Base-by-base conservation (phyloP, 305 asterid genomes). In the Fraxinus latifolia region DNA sequence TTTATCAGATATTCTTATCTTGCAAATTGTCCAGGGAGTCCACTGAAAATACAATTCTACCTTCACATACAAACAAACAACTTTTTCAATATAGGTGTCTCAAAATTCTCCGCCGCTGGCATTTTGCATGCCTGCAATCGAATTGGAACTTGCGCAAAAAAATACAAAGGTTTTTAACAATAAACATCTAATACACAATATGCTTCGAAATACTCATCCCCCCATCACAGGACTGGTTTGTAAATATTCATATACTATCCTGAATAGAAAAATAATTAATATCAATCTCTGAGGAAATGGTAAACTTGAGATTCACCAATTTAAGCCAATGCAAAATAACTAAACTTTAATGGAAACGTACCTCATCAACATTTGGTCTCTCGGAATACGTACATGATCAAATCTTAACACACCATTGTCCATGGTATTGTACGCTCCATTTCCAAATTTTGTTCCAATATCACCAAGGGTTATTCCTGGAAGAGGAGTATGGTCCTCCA, bases 321-420 rank as follows among this genome's bases (percentile, higher is more conserved):
- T 74, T 71, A 55, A 47, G 23, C 37, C 27, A 62, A 68, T 23
- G 55, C 27, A 84, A 75, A 83, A 17, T 73, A 80, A 55, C 55
- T 55, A 82, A 31, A 75, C 37, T 34, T 19, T 27, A 80, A 84
- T 36, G 12, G 77, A 3, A 21, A 79, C 89, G 81, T 68, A 93
- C 99, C 94, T 93, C 99, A 94, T 94, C 88, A 96, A 84, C 99
- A 96, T 93, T 88, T 96, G 99, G 89, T 86, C 82, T 88, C 99
- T 93, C 76, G 99, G 99, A 85, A 94, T 94, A 39, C 97, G 97
- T 85, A 96, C 93, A 76, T 89, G 90, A 89, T 94, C 95, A 85
- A 96, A 90, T 90, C 92, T 93, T 86, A 96, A 82, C 12, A 96
- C 95, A 32, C 98, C 98, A 87, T 96, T 96, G 91, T 96, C 99